Base-by-base conservation (phyloP, 208 protist genomes). In the Leishmania lainsoni region DNA sequence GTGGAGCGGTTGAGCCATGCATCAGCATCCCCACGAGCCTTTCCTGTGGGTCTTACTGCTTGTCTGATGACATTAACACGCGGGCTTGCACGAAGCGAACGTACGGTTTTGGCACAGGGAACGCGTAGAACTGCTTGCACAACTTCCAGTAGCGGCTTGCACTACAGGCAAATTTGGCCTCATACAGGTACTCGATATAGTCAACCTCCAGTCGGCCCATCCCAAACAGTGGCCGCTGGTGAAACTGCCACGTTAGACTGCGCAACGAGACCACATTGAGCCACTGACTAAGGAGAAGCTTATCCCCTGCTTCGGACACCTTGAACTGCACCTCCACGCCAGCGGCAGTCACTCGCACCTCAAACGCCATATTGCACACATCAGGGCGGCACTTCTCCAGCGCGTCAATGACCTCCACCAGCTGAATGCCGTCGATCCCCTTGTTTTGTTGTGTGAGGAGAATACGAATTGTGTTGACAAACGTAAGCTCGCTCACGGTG, bases 101-200 rank as follows among this genome's bases (percentile, higher is more conserved):
- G 81, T 94, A 94, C 52, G 81, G 80, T 17, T 93, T 76, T 42
- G 88, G 90, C 45, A 93, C 81, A n/a, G 94, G 94, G 26, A 84
- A 42, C 17, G 76, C 81, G 32, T 89, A 81, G 6, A 86, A 87
- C 77, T 96, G 90, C 83, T 95, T 94, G 84, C 84, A 77, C 39
- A 97, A 79, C 52, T 90, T 76, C 12, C 78, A 79, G 65, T 90
- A 94, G 14, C 84, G 89, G 0, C 87, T 76, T 39, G 87, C 54
- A 22, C 81, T 90, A 78, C 93, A 95, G 3, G 81, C 87, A 32
- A 86, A 90, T 83, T 96, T 95, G 49, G 93, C 79, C 51, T 87
- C 80, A 78, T 96, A 97, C 29, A 96, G 76, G 76, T 96, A 95
- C 83, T 96, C 92, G 3, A 96, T 79, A 76, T 91, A 93, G 45